Evolutionary conservation across 768 basidiomycete species (phyloP), one percentile per base, ranked within the genome.

Genomic region (Lyophyllum semitale): DNA sequence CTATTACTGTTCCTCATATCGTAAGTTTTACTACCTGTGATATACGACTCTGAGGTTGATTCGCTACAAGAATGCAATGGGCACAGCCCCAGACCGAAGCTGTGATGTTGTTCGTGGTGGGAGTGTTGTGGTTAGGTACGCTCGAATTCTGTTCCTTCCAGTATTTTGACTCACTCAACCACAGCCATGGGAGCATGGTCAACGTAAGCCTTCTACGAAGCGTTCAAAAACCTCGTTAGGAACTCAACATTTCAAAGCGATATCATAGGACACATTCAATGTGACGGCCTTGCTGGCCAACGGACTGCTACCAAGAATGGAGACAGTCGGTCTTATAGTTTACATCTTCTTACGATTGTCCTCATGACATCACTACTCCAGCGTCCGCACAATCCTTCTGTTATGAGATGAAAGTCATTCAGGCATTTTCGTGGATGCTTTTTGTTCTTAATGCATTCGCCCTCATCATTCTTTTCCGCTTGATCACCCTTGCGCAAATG

Each of bases 171-270:
- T 60, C 32, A 52, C 27, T 23, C 37, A 20, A 53, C 18, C 13
- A 45, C 64, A 91, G 90, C 85, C 22, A 82, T 88, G 83, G 89
- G 79, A 29, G 83, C 90, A 17, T 92, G 89, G 88, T 73, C 88
- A 22, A 78, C 79, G 88, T 91, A 68, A 68, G 83, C 61, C 54
- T 40, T 17, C 43, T 38, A 8, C 26, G 37, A 13, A 1, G 48
- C 48, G 26, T 25, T n/a, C 29, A 50, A 29, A 11, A 37, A 8
- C 7, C 12, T 42, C 38, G 35, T 23, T 40, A 54, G 30, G 51
- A 30, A 20, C 18, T 43, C 20, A 25, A 33, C 6, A 51, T 48
- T 44, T 61, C 23, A 8, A 54, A 91, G 89, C 29, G 90, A 93
- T 68, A 76, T 91, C 51, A 84, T 91, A 55, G 87, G 88, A 3